A percentile compares a stretch with the other conserved stretches of the same genome.
Conservation (phyloP, 306 rosid species). For the Geum urbanum region DNA sequence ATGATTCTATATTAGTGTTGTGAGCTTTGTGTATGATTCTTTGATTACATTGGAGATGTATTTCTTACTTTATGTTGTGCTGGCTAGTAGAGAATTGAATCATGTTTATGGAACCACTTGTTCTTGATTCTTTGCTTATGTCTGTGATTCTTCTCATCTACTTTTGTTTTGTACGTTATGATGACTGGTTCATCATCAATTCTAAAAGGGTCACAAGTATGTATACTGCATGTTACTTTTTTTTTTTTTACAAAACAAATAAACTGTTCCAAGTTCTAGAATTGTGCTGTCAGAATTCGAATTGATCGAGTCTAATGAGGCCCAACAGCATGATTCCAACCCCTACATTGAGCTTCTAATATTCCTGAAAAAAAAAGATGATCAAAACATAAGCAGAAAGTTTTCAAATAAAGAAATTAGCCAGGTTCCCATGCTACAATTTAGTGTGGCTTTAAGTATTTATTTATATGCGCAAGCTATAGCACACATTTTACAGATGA, state of each 20-base stretch:
- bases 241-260: not conserved
- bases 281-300: not conserved
- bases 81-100: not conserved
- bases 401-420: not conserved
- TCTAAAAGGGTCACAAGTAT: not conserved
- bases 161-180: not conserved
- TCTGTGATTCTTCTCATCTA: not conserved
- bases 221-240: too few relatives aligned
- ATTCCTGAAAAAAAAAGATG: not conserved
- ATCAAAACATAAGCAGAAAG: not conserved
- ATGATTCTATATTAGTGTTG: too few relatives aligned
- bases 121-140: slow-evolving; percentile 4
- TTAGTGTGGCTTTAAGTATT: not conserved
- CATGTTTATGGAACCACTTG: not conserved
- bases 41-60: not conserved
- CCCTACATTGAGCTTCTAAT: not conserved
- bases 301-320: not conserved
- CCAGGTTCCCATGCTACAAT: not conserved
- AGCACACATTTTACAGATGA: not conserved
- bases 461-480: not conserved
- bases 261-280: not conserved
- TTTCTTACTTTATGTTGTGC: not conserved
- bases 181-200: not conserved
- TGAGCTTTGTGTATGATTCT: not conserved
- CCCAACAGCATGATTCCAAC: not conserved